Evolutionary conservation across 176 grass and related monocot genomes (phyloP).

Genomic region (Otatea glauca): DNA sequence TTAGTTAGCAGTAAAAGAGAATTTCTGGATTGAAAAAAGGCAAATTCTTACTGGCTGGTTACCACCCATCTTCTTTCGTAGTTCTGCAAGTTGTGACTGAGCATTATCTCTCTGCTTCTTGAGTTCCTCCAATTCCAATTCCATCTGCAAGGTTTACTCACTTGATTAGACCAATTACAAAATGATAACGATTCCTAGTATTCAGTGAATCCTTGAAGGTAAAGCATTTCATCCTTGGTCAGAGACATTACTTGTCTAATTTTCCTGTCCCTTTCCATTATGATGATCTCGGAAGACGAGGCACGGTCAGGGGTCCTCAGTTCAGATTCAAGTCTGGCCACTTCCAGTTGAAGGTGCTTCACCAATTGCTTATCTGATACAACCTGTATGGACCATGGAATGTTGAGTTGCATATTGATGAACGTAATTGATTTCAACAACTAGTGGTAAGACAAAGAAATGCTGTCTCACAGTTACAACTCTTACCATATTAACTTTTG

Average conservation of each 20-base stretch:
- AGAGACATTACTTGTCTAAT: constrained; percentile 73
- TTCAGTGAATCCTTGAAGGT: constrained; percentile 29
- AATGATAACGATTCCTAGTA: constrained; percentile 19
- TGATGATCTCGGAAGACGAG: constrained; percentile 61
- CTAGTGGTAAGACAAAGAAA: background rate
- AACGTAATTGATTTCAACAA: constrained; percentile 11
- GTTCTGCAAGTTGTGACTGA: constrained; percentile 62
- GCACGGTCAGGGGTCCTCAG: constrained; percentile 65
- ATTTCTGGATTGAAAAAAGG: constrained; percentile 13
- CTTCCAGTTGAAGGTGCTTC: constrained; percentile 84
- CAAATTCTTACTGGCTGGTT: constrained; percentile 53
- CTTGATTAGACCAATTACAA: constrained; percentile 34
- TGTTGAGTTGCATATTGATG: constrained; percentile 12
- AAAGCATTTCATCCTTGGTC: constrained; percentile 22
- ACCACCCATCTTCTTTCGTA: constrained; percentile 62
- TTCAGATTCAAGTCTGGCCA: constrained; percentile 90
- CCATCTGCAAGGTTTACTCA: constrained; percentile 64
- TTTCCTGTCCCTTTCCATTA: constrained; percentile 77
- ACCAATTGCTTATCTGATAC: constrained; percentile 92
- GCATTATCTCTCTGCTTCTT: constrained; percentile 80
- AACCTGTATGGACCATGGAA: constrained; percentile 62
- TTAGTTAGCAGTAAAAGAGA: constrained; percentile 32
- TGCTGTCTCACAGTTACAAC: background rate
- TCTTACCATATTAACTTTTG: constrained; percentile 95
- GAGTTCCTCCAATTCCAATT: constrained; percentile 82